Conservation (phyloP, 2,329 filamentous ascomycete species). For the Ascosphaera aggregata region DNA sequence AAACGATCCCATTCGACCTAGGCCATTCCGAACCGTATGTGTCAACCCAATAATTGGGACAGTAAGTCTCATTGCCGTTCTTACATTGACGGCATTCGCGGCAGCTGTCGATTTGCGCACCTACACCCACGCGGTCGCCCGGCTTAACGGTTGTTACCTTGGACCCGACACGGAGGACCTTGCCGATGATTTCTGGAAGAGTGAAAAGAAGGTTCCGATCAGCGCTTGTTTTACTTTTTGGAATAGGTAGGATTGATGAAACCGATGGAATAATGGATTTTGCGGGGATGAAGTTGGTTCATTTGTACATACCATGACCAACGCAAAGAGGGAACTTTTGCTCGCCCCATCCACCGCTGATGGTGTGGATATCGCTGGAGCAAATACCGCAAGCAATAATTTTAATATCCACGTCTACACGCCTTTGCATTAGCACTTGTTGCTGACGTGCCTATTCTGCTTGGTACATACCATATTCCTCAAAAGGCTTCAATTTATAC, state of each 20-base stretch:
- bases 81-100: slow-evolving; percentile 41
- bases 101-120: slow-evolving; percentile 42
- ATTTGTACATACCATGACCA: slow-evolving; percentile 22
- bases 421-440: not conserved
- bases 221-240: not conserved
- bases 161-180: slow-evolving; percentile 40
- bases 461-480: slow-evolving; percentile 32
- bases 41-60: slow-evolving; percentile 26
- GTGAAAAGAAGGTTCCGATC: not conserved
- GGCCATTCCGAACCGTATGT: slow-evolving; percentile 29
- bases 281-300: too few relatives aligned
- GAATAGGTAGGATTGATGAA: not conserved
- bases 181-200: slow-evolving; percentile 40
- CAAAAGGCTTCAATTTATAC: slow-evolving; percentile 68
- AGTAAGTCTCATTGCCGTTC: slow-evolving; percentile 45
- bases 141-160: slow-evolving; percentile 38
- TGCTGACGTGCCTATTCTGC: not conserved
- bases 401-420: slow-evolving; percentile 51
- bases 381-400: slow-evolving; percentile 62
- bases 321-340: slow-evolving; percentile 28
- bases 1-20: slow-evolving; percentile 28
- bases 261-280: too few relatives aligned
- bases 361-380: slow-evolving; percentile 47
- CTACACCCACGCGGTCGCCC: slow-evolving; percentile 44
- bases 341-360: slow-evolving; percentile 32